Base-by-base conservation (phyloP, 768 basidiomycete species). In the Sporobolomyces pararoseus region DNA sequence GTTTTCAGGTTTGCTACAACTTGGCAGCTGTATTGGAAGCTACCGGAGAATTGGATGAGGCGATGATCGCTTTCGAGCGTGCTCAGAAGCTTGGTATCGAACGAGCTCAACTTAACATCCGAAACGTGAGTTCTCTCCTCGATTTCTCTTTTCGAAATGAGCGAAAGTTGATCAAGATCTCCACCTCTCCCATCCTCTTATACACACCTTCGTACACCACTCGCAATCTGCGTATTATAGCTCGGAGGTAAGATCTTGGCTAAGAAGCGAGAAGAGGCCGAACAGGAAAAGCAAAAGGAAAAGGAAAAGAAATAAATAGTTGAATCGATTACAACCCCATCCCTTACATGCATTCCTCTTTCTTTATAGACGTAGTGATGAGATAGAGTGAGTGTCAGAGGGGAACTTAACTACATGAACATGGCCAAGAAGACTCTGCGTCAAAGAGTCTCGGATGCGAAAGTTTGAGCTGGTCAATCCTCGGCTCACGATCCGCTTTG, bases 71-170 rank as follows among this genome's bases (percentile, higher is more conserved):
- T 54, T 81, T 79, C 66, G 68, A 80, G 61, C 74, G 78, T 25
- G 79, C 80, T 0, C 66, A 75, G 14, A 75, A 77, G 34, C 75
- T 78, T 2, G 80, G 80, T 29, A 77, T 81, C 50, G 76, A 78
- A 16, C 68, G 80, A 19, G 80, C 80, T 1, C 72, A 72, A 27
- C 77, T 79, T 67, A 81, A 80, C 64, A 73, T 81, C 12, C 59
- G 78, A 50, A 81, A 78, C 62, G 78, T 81, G 57, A 72, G 79
- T 70, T 34, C 16, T 12, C 3, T n/a, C 39, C 13, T 27, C 29
- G 17, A n/a, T 39, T 29, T 27, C 39, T 35, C 29, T 7, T 44
- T 34, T 9, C 25, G 21, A 19, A 42, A 12, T 16, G 23, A 62
- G 7, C 2, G 39, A 14, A 31, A 32, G 2, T 14, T 27, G 19